These are phyloP conservation scores for Starmerella apicola DNA, from an alignment of 805 yeast genomes.

Conservation along the genomic window DNA sequence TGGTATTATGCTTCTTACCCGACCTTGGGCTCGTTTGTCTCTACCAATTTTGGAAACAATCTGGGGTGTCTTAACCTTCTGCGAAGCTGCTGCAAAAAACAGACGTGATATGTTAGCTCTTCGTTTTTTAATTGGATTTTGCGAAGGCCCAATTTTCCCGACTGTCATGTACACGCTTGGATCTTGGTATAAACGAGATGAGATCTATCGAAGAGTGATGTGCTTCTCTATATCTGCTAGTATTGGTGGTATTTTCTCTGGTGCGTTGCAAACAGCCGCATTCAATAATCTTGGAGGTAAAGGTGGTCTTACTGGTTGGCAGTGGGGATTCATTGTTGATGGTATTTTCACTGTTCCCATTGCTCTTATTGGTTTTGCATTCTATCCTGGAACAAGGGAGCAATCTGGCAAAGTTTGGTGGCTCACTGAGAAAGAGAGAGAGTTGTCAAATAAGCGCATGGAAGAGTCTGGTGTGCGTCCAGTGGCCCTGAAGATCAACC, in stretches of 20 bases:
- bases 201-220: constrained; percentile 33
- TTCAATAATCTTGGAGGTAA: constrained; percentile 31
- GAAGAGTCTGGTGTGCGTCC: constrained; percentile 23
- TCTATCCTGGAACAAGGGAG: constrained; percentile 47
- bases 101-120: constrained; percentile 31
- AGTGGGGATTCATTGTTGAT: constrained; percentile 57
- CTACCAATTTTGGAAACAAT: constrained; percentile 28
- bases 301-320: constrained; percentile 42
- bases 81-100: constrained; percentile 26
- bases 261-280: constrained; percentile 36
- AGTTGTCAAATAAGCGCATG: constrained; percentile 26
- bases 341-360: constrained; percentile 36
- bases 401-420: constrained; percentile 25
- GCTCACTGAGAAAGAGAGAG: constrained; percentile 26
- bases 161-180: constrained; percentile 34
- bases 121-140: constrained; percentile 34
- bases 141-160: constrained; percentile 35
- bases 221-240: constrained; percentile 32
- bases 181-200: constrained; percentile 36
- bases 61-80: constrained; percentile 32
- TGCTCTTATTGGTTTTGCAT: constrained; percentile 31
- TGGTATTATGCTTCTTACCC: constrained; percentile 27
- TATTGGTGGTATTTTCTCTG: constrained; percentile 35
- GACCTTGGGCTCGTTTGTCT: constrained; percentile 27
- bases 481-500: constrained; percentile 16